Percentiles rank a stretch among this genome's conserved stretches.
These are phyloP conservation scores for Amylocystis lapponica DNA, from an alignment of 768 basidiomycete genomes.

Conservation along the genomic window DNA sequence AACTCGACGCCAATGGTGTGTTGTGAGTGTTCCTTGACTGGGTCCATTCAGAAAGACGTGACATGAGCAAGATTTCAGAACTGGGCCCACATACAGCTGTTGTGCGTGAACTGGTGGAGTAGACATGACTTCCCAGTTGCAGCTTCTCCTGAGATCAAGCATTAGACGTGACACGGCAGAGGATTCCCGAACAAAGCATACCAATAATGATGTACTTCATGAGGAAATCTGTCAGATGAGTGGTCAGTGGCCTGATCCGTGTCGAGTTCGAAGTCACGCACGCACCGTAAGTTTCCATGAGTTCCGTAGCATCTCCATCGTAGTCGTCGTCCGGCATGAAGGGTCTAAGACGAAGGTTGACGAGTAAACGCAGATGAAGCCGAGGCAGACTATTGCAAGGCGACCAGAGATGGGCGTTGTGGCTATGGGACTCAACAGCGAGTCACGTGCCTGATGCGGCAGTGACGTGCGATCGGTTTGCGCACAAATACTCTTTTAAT, in stretches of 20 bases:
- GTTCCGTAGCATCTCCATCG: conserved; percentile 82
- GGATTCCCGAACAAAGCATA: conserved; percentile 25
- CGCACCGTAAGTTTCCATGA: conserved; percentile 90
- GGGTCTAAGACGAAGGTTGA: not conserved
- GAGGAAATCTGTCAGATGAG: conserved; percentile 64
- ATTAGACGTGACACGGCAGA: conserved; percentile 1
- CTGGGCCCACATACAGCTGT: conserved; percentile 66
- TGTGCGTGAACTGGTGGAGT: conserved; percentile 94
- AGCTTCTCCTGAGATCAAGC: conserved; percentile 67
- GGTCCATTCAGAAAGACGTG: too few relatives aligned
- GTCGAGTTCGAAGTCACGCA: conserved; percentile 1
- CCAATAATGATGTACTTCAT: conserved; percentile 99
- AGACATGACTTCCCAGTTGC: conserved; percentile 97
- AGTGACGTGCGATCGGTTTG: not conserved
- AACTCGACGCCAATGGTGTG: conserved; percentile 99
- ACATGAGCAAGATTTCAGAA: too few relatives aligned
- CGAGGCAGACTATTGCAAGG: too few relatives aligned
- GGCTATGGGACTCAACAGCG: too few relatives aligned
- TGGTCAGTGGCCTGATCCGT: conserved; percentile 1
- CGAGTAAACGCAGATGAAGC: too few relatives aligned
- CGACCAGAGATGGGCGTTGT: too few relatives aligned
- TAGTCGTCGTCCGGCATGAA: conserved; percentile 38
- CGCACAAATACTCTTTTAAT: too few relatives aligned
- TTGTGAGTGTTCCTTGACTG: conserved; percentile 94
- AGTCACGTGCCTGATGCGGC: not conserved